Base-by-base conservation (phyloP, 108 stramenopile species). In the Nitzschia inconspicua region DNA sequence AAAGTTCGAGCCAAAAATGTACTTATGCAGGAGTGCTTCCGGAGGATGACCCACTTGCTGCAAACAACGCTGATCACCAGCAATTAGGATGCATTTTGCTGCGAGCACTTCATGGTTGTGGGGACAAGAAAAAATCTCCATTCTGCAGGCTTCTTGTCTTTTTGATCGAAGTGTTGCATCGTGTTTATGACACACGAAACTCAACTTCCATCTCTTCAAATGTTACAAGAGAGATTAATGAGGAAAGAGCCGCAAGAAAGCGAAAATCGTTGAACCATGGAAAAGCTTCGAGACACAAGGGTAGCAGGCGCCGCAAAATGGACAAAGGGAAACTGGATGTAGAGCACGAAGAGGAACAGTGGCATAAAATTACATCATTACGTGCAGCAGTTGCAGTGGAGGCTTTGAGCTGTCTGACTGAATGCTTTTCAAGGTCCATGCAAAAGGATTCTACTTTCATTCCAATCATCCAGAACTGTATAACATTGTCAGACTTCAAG, bases 401-500 rank as follows among this genome's bases (percentile, higher is more conserved):
- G n/a, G 57, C 63, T 18, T 64, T 72, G 70, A 72, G 23, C 24
- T 56, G 57, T 13, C 32, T 72, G 14, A 16, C 16, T 20, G 16
- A 43, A 16, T 63, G 63, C 26, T 44, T 72, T 18, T 52, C 48
- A n/a, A 36, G 52, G 7, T 34, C 42, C 7, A 54, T 37, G 30
- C 34, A 36, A 54, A 14, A 35, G n/a, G 60, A 48, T 18, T 22
- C 14, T 23, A 22, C 13, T 2, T 40, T 72, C 4, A 40, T 48
- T 13, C 62, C 31, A 35, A 36, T 60, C 2, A 57, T 72, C 32
- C 70, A 50, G 14, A 32, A 42, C 37, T 28, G 19, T n/a, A 19
- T 72, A 6, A 57, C 24, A 8, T 10, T 32, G 8, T 31, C 13
- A 1, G 56, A 59, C 10, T 22, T 47, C 22, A 16, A 19, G 27